Conservation (phyloP, 139 green algal species). For the Chlorella sp. region DNA sequence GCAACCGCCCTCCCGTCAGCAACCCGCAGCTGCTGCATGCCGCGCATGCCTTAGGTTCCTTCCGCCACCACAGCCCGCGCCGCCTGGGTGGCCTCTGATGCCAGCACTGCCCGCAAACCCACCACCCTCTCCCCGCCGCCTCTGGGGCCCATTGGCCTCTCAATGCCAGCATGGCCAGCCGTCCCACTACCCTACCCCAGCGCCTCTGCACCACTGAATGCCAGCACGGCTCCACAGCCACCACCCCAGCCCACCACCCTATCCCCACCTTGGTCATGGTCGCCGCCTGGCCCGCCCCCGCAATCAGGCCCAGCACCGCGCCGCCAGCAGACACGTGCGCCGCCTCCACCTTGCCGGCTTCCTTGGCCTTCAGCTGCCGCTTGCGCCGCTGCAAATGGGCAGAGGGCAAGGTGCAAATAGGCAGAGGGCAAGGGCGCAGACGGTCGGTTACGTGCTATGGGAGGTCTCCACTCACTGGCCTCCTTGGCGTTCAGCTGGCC, state of each 20-base stretch:
- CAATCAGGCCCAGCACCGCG: conserved; percentile 40
- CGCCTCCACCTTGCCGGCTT: conserved; percentile 39
- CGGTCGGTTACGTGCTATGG: neutral
- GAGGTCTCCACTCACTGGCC: neutral
- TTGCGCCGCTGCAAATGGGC: conserved; percentile 39
- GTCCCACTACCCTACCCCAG: too few species aligned
- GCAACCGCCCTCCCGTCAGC: too few species aligned
- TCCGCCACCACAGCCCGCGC: too few species aligned
- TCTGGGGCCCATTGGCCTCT: too few species aligned
- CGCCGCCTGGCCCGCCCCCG: conserved; percentile 2
- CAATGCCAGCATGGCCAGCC: too few species aligned
- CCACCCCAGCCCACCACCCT: neutral
- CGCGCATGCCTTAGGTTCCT: too few species aligned
- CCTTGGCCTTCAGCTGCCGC: conserved; percentile 37
- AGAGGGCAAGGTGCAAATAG: neutral
- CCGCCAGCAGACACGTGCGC: conserved; percentile 34
- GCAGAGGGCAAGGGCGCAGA: neutral
- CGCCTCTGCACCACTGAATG: neutral
- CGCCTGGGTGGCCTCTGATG: too few species aligned
- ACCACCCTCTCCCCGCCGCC: too few species aligned
- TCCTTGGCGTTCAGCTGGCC: neutral
- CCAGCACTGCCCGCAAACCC: too few species aligned
- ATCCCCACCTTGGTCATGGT: neutral
- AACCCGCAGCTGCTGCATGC: too few species aligned
- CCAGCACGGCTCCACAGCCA: neutral